Base-by-base conservation (phyloP, 2,329 filamentous ascomycete genomes). In the Calonectria montana region DNA sequence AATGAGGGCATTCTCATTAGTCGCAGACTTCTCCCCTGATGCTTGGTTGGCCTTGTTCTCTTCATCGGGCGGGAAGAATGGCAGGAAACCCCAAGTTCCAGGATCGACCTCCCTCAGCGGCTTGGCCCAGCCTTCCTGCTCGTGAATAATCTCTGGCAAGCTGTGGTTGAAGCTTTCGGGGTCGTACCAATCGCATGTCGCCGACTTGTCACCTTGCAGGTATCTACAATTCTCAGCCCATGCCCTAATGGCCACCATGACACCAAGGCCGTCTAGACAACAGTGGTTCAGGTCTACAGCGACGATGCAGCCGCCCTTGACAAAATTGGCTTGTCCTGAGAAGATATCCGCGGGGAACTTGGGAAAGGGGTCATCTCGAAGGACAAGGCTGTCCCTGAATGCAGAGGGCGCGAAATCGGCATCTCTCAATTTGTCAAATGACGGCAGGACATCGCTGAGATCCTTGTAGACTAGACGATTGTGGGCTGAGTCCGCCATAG, bases 171-270 rank as follows among this genome's bases (percentile, higher is more conserved):
- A 79, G 53, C 80, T 82, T 47, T 81, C 80, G 0, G 79, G 76
- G 10, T 80, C 74, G 37, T 73, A 70, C 80, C 80, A 81, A 23
- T 74, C 70, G 65, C 77, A 81, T 0, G 71, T 76, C 1, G 78
- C 78, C 8, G 76, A 69, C 16, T 53, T 21, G 27, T 80, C 78
- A 7, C 73, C 79, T n/a, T 79, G 75, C 4, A 81, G 21, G 66
- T 70, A 80, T 53, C 79, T 66, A n/a, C 80, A 81, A 57, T 77
- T 75, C 57, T 82, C 81, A 2, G 81, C 79, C 80, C 80, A 82
- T 1, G 75, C 80, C 31, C 74, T 78, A 27, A 82, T 69, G 3
- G 79, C 75, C 0, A 77, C 69, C 47, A 82, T 77, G 53, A 76
- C 79, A 3, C 80, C 81, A 9, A 79, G 66, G 18, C 78, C 81